Percentiles rank a stretch among this genome's conserved stretches.
These are phyloP conservation scores for Voacanga thouarsii DNA, from an alignment of 257 asterid genomes.

Conservation along the genomic window DNA sequence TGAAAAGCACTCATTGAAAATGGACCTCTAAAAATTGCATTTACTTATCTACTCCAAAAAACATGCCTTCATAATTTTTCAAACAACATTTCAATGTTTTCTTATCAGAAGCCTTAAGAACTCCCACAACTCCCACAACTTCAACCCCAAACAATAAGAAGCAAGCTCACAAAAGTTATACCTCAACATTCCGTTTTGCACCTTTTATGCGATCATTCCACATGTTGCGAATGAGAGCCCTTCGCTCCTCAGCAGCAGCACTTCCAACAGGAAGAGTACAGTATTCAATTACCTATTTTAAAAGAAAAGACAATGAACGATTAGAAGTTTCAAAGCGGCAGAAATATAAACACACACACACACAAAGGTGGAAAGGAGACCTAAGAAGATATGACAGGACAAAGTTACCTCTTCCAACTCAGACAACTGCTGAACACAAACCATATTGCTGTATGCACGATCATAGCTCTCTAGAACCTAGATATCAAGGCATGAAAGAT, in stretches of 20 bases:
- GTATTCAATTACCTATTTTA: constrained; percentile 79
- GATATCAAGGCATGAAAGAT: background rate
- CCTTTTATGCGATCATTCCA: constrained; percentile 99
- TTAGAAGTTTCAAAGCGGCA: constrained; percentile 11
- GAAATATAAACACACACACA: background rate
- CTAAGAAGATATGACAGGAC: background rate
- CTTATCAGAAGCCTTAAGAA: background rate
- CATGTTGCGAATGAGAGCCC: constrained; percentile 89
- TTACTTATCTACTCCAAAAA: background rate
- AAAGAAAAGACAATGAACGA: constrained; percentile 23
- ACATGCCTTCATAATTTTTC: background rate
- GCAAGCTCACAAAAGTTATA: constrained; percentile 26
- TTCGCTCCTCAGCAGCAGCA: constrained; percentile 86
- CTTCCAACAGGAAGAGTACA: constrained; percentile 84
- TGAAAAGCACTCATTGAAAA: background rate
- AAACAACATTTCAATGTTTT: background rate
- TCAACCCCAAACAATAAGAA: background rate
- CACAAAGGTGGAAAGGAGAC: background rate
- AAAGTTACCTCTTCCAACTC: constrained; percentile 89
- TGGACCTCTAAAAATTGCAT: background rate
- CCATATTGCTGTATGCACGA: constrained; percentile 97
- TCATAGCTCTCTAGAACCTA: constrained; percentile 99
- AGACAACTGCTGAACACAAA: constrained; percentile 93
- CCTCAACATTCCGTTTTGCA: constrained; percentile 95
- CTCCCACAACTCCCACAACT: background rate